Conservation (phyloP, 2,329 filamentous ascomycete species). For the Fusarium kyushuense region DNA sequence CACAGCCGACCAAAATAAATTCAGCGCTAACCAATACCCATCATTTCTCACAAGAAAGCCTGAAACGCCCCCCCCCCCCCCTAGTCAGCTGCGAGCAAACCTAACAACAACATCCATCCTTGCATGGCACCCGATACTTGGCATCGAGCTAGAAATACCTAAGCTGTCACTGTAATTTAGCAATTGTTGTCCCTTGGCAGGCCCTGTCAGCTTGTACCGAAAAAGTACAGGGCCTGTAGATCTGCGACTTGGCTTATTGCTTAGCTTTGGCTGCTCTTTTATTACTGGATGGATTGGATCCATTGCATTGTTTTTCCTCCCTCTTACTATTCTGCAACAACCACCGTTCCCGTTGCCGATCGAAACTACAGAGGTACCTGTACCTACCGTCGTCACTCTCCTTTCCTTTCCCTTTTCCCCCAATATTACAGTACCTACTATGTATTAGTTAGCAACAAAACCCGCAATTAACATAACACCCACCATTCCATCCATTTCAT, state of each 20-base stretch:
- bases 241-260: conserved; percentile 47
- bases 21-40: conserved; percentile 23
- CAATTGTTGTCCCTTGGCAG: conserved; percentile 6
- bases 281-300: conserved; percentile 1
- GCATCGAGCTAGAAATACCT: conserved; percentile 21
- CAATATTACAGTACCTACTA: too few relatives aligned
- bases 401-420: neutral
- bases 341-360: conserved; percentile 37
- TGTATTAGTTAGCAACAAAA: conserved; percentile 3
- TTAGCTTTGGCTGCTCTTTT: conserved; percentile 37
- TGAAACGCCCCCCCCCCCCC: conserved; percentile 34
- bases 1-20: conserved; percentile 22
- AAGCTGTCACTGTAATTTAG: conserved; percentile 9
- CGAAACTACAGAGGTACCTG: conserved; percentile 17
- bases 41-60: conserved; percentile 27
- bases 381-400: neutral
- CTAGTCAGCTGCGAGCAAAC: neutral
- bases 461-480: conserved; percentile 3
- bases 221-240: conserved; percentile 40
- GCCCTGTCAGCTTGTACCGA: conserved; percentile 15
- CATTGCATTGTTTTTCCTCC: conserved; percentile 3
- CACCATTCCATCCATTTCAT: conserved; percentile 20
- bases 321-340: conserved; percentile 35
- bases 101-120: neutral
- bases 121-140: conserved; percentile 30